phyloP scores from a whole-genome alignment of 2,329 filamentous ascomycete genomes.

The Trichoderma sp. region DNA sequence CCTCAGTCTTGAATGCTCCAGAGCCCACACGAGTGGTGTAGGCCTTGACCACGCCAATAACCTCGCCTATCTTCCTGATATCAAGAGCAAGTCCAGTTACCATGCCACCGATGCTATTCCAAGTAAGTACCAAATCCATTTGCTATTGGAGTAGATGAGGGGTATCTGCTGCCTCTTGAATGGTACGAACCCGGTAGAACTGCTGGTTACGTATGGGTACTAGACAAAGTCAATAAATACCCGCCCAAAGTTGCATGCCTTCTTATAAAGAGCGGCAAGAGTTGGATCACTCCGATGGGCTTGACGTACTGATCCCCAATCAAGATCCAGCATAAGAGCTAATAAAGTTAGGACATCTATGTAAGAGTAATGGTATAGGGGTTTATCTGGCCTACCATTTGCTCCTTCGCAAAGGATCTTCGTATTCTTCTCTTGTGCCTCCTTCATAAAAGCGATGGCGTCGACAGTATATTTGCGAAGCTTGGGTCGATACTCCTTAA shows the following conservation, averaged over 20 bases:
- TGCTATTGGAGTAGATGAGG: background rate
- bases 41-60: constrained; percentile 66
- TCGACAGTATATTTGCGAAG: constrained; percentile 64
- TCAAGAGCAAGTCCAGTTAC: constrained; percentile 61
- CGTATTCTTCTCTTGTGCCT: constrained; percentile 55
- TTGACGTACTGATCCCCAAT: constrained; percentile 17
- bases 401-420: constrained; percentile 68
- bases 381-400: constrained; percentile 24
- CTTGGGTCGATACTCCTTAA: constrained; percentile 55
- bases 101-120: constrained; percentile 42
- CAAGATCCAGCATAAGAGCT: constrained; percentile 18
- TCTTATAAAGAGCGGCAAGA: background rate
- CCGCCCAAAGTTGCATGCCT: background rate
- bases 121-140: background rate
- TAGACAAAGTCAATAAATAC: constrained; percentile 25
- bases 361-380: background rate
- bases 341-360: background rate
- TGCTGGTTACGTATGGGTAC: constrained; percentile 30
- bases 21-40: constrained; percentile 62
- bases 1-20: constrained; percentile 67
- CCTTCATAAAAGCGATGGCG: constrained; percentile 60
- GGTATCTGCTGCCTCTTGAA: background rate
- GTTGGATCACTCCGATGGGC: background rate
- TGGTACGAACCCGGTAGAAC: constrained; percentile 24
- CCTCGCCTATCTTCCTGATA: constrained; percentile 55